These are phyloP conservation scores for Claviceps sp. DNA, from an alignment of 2,329 filamentous ascomycete genomes.

Conservation along the genomic window DNA sequence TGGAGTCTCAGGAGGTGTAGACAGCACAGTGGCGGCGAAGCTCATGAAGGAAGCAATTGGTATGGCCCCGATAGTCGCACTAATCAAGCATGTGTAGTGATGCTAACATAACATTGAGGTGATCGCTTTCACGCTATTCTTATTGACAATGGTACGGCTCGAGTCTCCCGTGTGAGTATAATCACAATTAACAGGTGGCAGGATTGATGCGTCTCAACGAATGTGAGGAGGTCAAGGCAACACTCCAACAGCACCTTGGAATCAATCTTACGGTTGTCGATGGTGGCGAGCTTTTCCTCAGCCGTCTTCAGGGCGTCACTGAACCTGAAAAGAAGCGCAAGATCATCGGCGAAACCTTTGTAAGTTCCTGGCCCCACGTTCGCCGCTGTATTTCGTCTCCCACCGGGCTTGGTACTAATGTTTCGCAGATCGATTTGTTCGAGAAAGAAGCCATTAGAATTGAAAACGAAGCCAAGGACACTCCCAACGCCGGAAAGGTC, in stretches of 20 bases:
- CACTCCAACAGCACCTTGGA: constrained; percentile 62
- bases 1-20: constrained; percentile 59
- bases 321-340: constrained; percentile 81
- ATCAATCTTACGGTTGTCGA: constrained; percentile 88
- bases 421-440: constrained; percentile 54
- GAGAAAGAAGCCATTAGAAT: constrained; percentile 59
- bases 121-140: constrained; percentile 48
- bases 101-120: neutral
- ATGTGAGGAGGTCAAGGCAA: constrained; percentile 67
- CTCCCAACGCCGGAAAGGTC: constrained; percentile 57
- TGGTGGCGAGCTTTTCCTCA: constrained; percentile 64
- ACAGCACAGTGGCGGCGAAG: constrained; percentile 75
- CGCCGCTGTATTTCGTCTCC: no score
- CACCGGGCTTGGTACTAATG: constrained; percentile 34
- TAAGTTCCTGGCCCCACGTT: neutral
- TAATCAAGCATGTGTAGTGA: neutral
- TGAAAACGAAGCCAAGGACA: constrained; percentile 55
- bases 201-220: constrained; percentile 71
- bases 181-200: constrained; percentile 4
- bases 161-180: constrained; percentile 16
- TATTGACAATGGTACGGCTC: constrained; percentile 54
- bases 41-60: constrained; percentile 76
- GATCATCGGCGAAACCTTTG: constrained; percentile 50
- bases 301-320: constrained; percentile 56
- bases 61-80: neutral